Evolutionary conservation across 768 basidiomycete species (phyloP).

Genomic region (Harrya chromipes): DNA sequence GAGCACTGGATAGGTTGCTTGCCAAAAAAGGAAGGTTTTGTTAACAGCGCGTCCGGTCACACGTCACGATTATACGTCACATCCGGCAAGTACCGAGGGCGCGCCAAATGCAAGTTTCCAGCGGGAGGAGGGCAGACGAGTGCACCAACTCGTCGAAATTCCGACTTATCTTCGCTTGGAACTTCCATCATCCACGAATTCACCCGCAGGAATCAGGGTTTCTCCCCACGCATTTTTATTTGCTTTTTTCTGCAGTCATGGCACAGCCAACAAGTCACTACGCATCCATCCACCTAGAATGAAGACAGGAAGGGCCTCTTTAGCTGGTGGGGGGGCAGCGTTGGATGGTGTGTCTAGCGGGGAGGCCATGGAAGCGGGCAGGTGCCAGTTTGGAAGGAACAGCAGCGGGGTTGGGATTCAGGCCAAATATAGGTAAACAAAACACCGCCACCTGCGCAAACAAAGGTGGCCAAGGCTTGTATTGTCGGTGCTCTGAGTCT

Average conservation of each 20-base stretch:
- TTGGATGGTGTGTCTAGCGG: slow-evolving; percentile 13
- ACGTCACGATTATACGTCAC: slow-evolving; percentile 18
- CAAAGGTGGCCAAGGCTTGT: slow-evolving; percentile 26
- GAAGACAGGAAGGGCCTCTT: neutral
- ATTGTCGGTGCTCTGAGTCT: slow-evolving; percentile 12
- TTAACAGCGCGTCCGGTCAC: slow-evolving; percentile 16
- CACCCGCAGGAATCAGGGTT: slow-evolving; percentile 3
- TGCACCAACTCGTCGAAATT: slow-evolving; percentile 22
- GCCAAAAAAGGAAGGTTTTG: slow-evolving; percentile 23
- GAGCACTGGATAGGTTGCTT: neutral
- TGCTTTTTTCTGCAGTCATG: slow-evolving; percentile 1
- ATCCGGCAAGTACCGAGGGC: slow-evolving; percentile 23
- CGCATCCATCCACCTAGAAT: neutral
- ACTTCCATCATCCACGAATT: slow-evolving; percentile 29
- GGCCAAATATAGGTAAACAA: slow-evolving; percentile 30
- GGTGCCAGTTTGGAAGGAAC: slow-evolving; percentile 24
- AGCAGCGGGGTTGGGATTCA: slow-evolving; percentile 10
- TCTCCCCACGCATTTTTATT: slow-evolving; percentile 1
- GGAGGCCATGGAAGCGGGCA: slow-evolving; percentile 22
- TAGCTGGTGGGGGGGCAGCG: neutral
- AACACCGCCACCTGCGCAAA: slow-evolving; percentile 31
- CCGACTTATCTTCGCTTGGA: slow-evolving; percentile 32
- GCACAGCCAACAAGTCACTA: neutral
- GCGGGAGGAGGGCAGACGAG: slow-evolving; percentile 18
- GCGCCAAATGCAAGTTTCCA: slow-evolving; percentile 23